These are phyloP conservation scores for Penicillium paxilli DNA, from an alignment of 495 filamentous ascomycete species.

Conservation along the genomic window DNA sequence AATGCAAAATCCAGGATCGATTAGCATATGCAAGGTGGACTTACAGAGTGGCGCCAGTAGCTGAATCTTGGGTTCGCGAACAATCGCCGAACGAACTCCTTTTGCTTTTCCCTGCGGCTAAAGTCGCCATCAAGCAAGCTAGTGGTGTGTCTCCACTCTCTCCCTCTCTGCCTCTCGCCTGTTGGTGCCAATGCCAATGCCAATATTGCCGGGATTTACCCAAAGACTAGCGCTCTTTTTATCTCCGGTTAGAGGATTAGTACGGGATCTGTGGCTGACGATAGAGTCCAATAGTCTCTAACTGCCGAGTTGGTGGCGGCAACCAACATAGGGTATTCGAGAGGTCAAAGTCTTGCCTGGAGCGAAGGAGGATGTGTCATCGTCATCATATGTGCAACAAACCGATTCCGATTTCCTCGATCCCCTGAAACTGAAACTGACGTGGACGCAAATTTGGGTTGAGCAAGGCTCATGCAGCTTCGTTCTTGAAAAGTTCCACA, in stretches of 20 bases:
- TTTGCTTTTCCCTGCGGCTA: neutral
- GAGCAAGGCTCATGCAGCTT: neutral
- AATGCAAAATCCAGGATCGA: neutral
- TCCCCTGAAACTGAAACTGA: neutral
- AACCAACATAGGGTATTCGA: too few species aligned
- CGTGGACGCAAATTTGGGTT: neutral
- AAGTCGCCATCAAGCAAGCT: neutral
- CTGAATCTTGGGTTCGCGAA: neutral
- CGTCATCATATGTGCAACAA: too few species aligned
- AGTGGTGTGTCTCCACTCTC: neutral
- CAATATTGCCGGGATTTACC: neutral
- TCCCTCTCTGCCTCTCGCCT: neutral
- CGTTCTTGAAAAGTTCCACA: neutral
- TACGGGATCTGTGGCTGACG: conserved; percentile 1
- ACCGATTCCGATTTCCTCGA: neutral
- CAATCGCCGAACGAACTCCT: neutral
- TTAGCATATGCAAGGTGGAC: neutral
- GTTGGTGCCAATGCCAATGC: too few species aligned
- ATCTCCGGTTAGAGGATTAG: neutral
- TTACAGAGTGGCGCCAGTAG: neutral
- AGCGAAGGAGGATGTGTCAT: too few species aligned
- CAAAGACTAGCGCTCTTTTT: neutral
- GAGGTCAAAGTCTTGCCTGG: too few species aligned
- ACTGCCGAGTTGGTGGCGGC: neutral
- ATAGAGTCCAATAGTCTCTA: conserved; percentile 9